phyloP scores from a whole-genome alignment of 768 basidiomycete species.

The Amylocystis lapponica region DNA sequence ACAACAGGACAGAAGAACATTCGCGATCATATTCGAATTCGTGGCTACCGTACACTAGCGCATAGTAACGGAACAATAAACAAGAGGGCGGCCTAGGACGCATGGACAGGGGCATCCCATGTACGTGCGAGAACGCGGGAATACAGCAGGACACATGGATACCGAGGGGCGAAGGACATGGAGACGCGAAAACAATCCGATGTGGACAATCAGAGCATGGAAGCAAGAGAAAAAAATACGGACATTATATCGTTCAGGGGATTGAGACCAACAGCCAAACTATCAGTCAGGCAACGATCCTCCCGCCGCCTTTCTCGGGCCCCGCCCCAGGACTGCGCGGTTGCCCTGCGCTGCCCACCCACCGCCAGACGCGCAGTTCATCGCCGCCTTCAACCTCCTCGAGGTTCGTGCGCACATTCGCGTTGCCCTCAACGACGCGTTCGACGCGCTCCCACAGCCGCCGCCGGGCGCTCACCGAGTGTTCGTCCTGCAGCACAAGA shows the following conservation, averaged over 20 bases:
- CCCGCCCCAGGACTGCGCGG: slow-evolving; percentile 15
- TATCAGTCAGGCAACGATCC: slow-evolving; percentile 7
- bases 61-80: too few species aligned
- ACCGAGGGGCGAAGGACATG: neutral
- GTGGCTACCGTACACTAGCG: too few species aligned
- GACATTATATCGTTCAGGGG: slow-evolving; percentile 1
- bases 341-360: slow-evolving; percentile 58
- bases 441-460: slow-evolving; percentile 82
- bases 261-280: too few species aligned
- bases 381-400: slow-evolving; percentile 84
- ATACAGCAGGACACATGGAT: too few species aligned
- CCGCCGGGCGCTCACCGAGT: slow-evolving; percentile 58
- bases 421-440: slow-evolving; percentile 81
- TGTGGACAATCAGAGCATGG: neutral
- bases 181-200: neutral
- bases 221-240: too few species aligned
- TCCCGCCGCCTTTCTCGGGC: neutral
- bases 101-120: too few species aligned
- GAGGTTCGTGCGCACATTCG: slow-evolving; percentile 80
- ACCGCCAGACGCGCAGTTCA: slow-evolving; percentile 86
- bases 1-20: too few species aligned
- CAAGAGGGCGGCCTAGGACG: too few species aligned
- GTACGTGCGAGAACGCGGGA: too few species aligned
- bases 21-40: too few species aligned
- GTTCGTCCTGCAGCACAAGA: slow-evolving; percentile 75